A percentile compares a stretch with the other conserved stretches of the same genome.
Evolutionary conservation across 2,329 filamentous ascomycete genomes (phyloP).

Genomic region (Xylaria hypoxylon): DNA sequence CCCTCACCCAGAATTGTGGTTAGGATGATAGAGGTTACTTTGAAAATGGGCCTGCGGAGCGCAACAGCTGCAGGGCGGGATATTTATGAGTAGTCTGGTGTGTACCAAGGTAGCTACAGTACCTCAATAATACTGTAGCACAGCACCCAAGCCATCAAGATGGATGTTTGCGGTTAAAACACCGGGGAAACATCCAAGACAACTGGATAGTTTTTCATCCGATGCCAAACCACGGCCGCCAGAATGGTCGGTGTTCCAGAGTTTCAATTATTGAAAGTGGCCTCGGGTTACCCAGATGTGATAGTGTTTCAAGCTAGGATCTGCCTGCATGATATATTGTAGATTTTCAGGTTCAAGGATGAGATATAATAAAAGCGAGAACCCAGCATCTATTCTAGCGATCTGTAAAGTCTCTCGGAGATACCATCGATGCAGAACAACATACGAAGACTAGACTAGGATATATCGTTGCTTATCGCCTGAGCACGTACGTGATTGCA

Average conservation of each 20-base stretch:
- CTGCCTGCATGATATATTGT: neutral
- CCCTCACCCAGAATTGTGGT: conserved; percentile 22
- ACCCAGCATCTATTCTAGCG: neutral
- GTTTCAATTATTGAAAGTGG: neutral
- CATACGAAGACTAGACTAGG: neutral
- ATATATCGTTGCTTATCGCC: neutral
- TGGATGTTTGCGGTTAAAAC: neutral
- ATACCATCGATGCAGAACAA: neutral
- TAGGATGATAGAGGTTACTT: conserved; percentile 19
- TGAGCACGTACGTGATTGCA: neutral
- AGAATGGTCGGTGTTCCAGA: neutral
- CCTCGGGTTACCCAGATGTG: neutral
- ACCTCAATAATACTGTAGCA: neutral
- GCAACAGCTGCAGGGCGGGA: conserved; percentile 6
- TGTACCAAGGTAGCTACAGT: too few relatives aligned
- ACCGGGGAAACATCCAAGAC: neutral
- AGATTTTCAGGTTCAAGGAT: neutral
- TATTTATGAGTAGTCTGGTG: conserved; percentile 2
- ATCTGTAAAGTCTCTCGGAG: neutral
- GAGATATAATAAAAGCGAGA: conserved; percentile 1
- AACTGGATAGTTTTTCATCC: neutral
- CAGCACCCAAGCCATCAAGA: neutral
- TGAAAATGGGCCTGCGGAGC: conserved; percentile 6
- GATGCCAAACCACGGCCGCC: neutral
- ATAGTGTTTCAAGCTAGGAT: neutral